A percentile compares a stretch with the other conserved stretches of the same genome.
phyloP scores from a whole-genome alignment of 2,329 filamentous ascomycete genomes.

The Calonectria naviculata region DNA sequence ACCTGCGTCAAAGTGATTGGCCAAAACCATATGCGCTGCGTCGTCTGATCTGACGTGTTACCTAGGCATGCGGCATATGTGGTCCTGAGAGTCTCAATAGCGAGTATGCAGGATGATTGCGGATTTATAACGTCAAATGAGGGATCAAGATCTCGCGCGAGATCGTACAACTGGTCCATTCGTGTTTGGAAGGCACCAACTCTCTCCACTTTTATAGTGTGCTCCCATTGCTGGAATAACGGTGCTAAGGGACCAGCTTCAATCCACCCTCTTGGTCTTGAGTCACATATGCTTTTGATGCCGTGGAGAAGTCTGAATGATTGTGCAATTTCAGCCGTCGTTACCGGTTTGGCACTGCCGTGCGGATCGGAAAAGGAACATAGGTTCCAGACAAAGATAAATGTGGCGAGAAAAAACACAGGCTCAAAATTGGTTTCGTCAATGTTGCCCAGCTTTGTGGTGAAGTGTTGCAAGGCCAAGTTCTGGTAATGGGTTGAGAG shows the following conservation, averaged over 20 bases:
- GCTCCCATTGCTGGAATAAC: conserved; percentile 2
- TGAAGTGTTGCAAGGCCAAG: conserved; percentile 23
- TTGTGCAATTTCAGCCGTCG: conserved; percentile 19
- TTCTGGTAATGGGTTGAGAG: conserved; percentile 28
- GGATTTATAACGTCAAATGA: conserved; percentile 26
- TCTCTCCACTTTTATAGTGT: background rate
- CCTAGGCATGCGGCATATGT: conserved; percentile 9
- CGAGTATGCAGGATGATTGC: conserved; percentile 25
- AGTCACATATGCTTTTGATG: conserved; percentile 24
- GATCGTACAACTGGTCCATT: conserved; percentile 19
- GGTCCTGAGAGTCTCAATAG: conserved; percentile 23
- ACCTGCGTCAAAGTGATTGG: conserved; percentile 25
- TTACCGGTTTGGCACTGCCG: background rate
- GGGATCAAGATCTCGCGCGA: conserved; percentile 20
- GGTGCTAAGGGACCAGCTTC: conserved; percentile 20
- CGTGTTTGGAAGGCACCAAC: conserved; percentile 23
- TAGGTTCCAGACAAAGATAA: conserved; percentile 25
- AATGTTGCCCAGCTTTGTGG: conserved; percentile 18
- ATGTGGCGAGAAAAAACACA: conserved; percentile 29
- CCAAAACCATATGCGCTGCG: conserved; percentile 28
- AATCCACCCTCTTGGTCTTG: conserved; percentile 25
- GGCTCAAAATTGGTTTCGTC: conserved; percentile 26
- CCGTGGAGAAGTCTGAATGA: conserved; percentile 29
- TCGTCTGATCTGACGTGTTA: background rate
- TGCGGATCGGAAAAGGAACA: conserved; percentile 24